Evolutionary conservation across 202 grass and related monocot species (phyloP), one percentile per base, ranked within the genome.

Genomic region (Musa balbisiana): DNA sequence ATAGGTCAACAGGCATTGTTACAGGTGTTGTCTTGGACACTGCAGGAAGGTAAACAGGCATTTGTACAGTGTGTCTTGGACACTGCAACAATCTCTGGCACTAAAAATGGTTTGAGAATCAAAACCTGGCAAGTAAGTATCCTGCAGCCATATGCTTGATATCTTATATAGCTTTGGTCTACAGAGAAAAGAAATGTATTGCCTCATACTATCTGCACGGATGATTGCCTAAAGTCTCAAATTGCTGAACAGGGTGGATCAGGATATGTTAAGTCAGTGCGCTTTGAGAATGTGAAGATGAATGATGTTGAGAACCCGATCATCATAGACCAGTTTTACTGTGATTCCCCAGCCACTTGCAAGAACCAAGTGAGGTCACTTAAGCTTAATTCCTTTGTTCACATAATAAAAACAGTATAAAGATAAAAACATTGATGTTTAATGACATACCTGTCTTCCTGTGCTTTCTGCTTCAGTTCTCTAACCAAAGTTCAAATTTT

Each of bases 301-400:
- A 82, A 87, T 21, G 86, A 64, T 74, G 93, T 97, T 6, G 68
- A 86, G 70, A 92, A 93, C 76, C 93, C 93, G 65, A 97, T 97
- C 74, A 77, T 97, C 85, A 97, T 97, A 29, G 90, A 97, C 80
- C 93, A 97, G 76, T 97, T 97, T 85, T 97, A 97, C 86, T 97
- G 90, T 52, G 93, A 97, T 75, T 75, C 84, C 19, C 20, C 3
- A 21, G 73, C 26, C 8, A 49, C 69, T 2, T 92, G 89, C 85
- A 81, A 80, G 16, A 92, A 86, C 85, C 83, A 71, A 83, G 64
- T 83, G 71, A 23, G 33, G 33, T 43, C 33, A 43, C 33, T 43
- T 43, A 43, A 6, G 5, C 33, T 43, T 43, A 43, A 43, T 43
- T 43, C 33, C 33, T 43, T 43, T 43, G 5, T 43, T 43, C 33